Percentiles rank a stretch among this genome's conserved stretches.
Evolutionary conservation across 805 yeast genomes (phyloP).

Genomic region (Metschnikowia noctiluminum): DNA sequence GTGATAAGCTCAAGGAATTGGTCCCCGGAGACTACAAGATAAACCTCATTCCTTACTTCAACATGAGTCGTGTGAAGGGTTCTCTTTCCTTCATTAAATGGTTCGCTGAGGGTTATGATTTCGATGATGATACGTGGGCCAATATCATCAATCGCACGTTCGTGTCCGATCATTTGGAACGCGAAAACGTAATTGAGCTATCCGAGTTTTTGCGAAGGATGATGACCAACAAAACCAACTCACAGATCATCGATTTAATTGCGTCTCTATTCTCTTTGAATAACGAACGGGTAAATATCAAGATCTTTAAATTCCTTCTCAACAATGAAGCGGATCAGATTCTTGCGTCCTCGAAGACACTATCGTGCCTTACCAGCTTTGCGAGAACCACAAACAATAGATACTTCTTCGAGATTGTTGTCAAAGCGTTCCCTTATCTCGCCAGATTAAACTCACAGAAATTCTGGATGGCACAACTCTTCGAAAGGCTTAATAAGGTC

Average conservation of each 20-base stretch:
- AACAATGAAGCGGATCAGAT: constrained; percentile 7
- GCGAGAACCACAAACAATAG: constrained; percentile 17
- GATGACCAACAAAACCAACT: constrained; percentile 1
- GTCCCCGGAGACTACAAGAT: constrained; percentile 11
- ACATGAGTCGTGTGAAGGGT: constrained; percentile 27
- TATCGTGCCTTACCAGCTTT: constrained; percentile 6
- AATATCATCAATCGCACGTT: constrained; percentile 30
- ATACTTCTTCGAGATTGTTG: constrained; percentile 19
- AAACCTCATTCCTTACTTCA: constrained; percentile 29
- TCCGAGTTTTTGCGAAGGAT: constrained; percentile 24
- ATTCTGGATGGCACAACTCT: constrained; percentile 21
- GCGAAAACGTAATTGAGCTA: constrained; percentile 15
- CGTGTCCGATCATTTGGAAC: constrained; percentile 20
- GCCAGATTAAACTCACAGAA: constrained; percentile 9
- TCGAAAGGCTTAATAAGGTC: constrained; percentile 14
- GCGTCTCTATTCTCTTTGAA: constrained; percentile 19
- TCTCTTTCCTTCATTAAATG: constrained; percentile 22
- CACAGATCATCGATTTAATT: constrained; percentile 1
- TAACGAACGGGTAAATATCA: constrained; percentile 27
- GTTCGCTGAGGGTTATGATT: constrained; percentile 31
- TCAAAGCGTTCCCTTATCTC: constrained; percentile 10
- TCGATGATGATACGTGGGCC: constrained; percentile 31
- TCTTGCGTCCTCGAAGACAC: constrained; percentile 5
- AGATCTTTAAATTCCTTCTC: constrained; percentile 18
- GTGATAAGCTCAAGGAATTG: not conserved